Base-by-base conservation (phyloP, 2,329 filamentous ascomycete species). In the Paraconiothyrium sp. region DNA sequence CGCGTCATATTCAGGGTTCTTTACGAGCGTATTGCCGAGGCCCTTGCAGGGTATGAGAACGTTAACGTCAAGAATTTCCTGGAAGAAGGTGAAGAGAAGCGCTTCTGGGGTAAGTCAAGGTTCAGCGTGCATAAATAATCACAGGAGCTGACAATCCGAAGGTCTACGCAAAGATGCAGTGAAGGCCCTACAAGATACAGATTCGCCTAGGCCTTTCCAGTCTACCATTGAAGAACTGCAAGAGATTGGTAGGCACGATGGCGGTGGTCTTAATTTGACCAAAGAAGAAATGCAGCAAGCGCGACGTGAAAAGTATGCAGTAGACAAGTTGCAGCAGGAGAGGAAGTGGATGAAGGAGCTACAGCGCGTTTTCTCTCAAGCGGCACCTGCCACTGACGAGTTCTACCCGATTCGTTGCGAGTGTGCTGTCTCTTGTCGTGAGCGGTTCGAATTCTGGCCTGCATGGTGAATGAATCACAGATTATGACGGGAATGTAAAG, bases 1-100 rank as follows among this genome's bases (percentile, higher is more conserved):
- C 67, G 74, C 2, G 56, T 57, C 0, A 43, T 76, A 0, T 68
- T 71, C 34, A 65, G 71, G 0, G 24, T 70, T 1, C 72, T 76
- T 7, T 76, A 72, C 30, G 72, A 75, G 57, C 63, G 62, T 2
- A 59, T 65, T 2, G 72, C 73, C 0, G 57, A 66, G 8, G 64
- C 59, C 0, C 37, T 75, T 4, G 68, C 66, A 0, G 39, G 35
- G 0, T 67, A 67, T 44, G 37, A 48, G 1, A 60, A 62, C 7
- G 49, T 74, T 16, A 59, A 20, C 0, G 47, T 75, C 11, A 22
- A 49, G 1, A 58, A 62, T 1, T 74, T 75, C 50, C 59, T 72
- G n/a, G 70, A 75, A 20, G 43, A 65, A 6, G 20, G 30, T 0
- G 74, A 76, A 50, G 35, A 63, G 32, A 0, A 37, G 0, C 61